These are phyloP conservation scores for Fraxinus anomala DNA, from an alignment of 257 asterid genomes.

Conservation along the genomic window DNA sequence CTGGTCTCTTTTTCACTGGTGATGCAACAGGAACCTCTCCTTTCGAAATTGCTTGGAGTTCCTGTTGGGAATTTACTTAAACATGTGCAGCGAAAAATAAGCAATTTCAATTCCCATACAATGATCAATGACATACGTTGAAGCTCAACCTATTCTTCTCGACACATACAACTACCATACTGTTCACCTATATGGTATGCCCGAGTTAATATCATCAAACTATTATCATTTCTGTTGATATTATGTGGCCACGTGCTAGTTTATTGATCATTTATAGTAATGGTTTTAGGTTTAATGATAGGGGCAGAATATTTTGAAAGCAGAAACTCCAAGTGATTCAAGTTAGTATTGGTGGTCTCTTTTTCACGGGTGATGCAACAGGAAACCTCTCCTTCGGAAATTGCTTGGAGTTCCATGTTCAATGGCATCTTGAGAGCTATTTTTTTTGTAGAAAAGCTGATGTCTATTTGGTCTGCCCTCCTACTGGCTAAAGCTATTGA, in stretches of 20 bases:
- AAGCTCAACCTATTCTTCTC: constrained; percentile 45
- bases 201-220: constrained; percentile 39
- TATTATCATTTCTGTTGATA: neutral
- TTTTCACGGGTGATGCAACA: constrained; percentile 46
- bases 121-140: too few species aligned
- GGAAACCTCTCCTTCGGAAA: constrained; percentile 57
- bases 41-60: constrained; percentile 46
- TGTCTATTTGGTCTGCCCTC: neutral
- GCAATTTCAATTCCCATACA: too few species aligned
- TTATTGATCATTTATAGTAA: neutral
- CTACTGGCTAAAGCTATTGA: neutral
- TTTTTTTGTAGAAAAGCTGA: neutral
- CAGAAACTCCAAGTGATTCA: too few species aligned
- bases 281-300: too few species aligned
- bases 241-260: neutral
- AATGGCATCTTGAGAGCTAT: neutral
- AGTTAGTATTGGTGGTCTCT: too few species aligned
- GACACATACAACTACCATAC: constrained; percentile 44
- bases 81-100: too few species aligned
- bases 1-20: constrained; percentile 33
- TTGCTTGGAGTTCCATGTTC: constrained; percentile 25
- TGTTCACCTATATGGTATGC: constrained; percentile 49
- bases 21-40: constrained; percentile 47
- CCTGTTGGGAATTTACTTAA: too few species aligned
- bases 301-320: too few species aligned